These are phyloP conservation scores for Boletus huronensis DNA, from an alignment of 768 basidiomycete species.

Conservation along the genomic window DNA sequence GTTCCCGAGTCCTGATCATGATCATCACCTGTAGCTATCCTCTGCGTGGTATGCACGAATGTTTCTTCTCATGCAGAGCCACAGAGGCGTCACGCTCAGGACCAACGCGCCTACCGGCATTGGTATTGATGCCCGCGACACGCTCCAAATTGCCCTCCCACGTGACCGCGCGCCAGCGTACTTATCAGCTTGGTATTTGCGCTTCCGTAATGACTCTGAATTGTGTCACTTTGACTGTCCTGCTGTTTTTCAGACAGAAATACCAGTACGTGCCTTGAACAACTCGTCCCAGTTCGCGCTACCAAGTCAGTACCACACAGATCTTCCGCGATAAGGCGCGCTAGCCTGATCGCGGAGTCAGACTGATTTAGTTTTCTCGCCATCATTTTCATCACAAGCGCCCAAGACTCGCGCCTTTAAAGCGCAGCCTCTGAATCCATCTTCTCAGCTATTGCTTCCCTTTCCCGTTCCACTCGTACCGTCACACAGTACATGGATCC, in stretches of 20 bases:
- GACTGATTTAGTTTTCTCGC: conserved; percentile 5
- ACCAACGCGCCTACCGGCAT: too few relatives aligned
- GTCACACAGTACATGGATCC: conserved; percentile 21
- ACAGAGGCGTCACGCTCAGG: too few relatives aligned
- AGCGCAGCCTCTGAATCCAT: neutral
- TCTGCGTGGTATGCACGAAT: neutral
- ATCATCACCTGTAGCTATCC: too few relatives aligned
- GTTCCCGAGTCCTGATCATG: too few relatives aligned
- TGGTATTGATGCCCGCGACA: too few relatives aligned
- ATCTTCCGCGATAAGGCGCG: neutral
- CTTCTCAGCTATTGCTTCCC: neutral
- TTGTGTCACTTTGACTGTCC: conserved; percentile 1
- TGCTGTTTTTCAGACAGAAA: neutral
- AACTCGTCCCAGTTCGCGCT: neutral
- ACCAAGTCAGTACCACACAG: neutral
- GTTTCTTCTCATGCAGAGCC: too few relatives aligned
- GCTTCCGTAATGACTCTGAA: neutral
- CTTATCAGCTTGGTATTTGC: neutral
- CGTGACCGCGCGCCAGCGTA: neutral
- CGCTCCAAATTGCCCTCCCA: neutral
- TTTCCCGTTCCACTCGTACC: conserved; percentile 1
- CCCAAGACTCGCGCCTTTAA: conserved; percentile 11
- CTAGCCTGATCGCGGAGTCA: conserved; percentile 1
- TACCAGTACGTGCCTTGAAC: neutral
- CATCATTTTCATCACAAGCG: conserved; percentile 1